These are phyloP conservation scores for Penicillium atrosanguineum DNA, from an alignment of 495 filamentous ascomycete species.

Conservation along the genomic window DNA sequence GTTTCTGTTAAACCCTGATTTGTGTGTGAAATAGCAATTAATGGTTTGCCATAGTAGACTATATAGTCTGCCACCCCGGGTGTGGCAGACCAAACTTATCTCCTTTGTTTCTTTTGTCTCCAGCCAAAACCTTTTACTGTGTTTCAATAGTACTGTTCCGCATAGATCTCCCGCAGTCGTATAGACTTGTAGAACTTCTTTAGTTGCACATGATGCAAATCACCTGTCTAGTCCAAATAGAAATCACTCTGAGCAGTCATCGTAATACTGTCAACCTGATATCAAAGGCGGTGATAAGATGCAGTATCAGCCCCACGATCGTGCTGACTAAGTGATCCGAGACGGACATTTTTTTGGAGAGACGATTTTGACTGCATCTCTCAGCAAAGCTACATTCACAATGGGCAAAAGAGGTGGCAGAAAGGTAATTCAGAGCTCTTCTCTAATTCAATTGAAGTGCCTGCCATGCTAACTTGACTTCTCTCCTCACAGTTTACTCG, in stretches of 20 bases:
- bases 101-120: slow-evolving; percentile 23
- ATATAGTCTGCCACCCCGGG: slow-evolving; percentile 26
- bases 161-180: background rate
- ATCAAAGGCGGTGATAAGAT: slow-evolving; percentile 4
- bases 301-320: slow-evolving; percentile 9
- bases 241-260: background rate
- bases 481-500: slow-evolving; percentile 25
- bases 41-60: slow-evolving; percentile 38
- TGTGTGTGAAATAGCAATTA: slow-evolving; percentile 39
- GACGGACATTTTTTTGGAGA: slow-evolving; percentile 15
- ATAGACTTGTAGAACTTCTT: background rate
- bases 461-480: slow-evolving; percentile 12
- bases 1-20: slow-evolving; percentile 31
- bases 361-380: slow-evolving; percentile 11
- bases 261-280: background rate
- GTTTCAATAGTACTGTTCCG: background rate
- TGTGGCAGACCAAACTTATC: slow-evolving; percentile 25
- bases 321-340: slow-evolving; percentile 10
- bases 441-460: background rate
- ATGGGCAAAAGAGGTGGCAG: slow-evolving; percentile 43
- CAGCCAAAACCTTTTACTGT: background rate
- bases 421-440: slow-evolving; percentile 22
- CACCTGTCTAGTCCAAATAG: background rate
- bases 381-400: slow-evolving; percentile 16
- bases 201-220: background rate